Evolutionary conservation across 2,329 filamentous ascomycete species (phyloP).

Genomic region (Penicillium sp.): DNA sequence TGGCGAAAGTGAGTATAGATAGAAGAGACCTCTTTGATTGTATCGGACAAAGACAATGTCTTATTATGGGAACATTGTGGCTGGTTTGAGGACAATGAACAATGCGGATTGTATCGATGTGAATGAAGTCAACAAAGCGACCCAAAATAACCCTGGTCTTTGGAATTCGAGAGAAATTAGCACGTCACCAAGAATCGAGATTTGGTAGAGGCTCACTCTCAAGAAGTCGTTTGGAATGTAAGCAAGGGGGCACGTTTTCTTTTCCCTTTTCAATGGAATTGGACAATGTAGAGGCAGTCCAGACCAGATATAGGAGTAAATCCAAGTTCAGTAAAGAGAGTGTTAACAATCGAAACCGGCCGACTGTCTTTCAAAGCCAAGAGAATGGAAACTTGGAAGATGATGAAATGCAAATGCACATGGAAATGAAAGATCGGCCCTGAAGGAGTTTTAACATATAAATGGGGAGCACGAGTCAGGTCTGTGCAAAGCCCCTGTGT

Average conservation of each 20-base stretch:
- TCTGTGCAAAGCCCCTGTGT: neutral
- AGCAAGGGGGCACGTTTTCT: slow-evolving; percentile 2
- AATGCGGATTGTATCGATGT: neutral
- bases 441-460: neutral
- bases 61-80: slow-evolving; percentile 2
- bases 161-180: slow-evolving; percentile 4
- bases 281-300: neutral
- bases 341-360: neutral
- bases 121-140: slow-evolving; percentile 5
- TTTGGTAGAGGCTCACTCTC: neutral
- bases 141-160: neutral
- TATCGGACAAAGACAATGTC: slow-evolving; percentile 5
- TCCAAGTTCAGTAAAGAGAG: neutral
- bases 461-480: neutral
- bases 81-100: neutral
- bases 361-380: neutral
- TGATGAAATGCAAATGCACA: neutral
- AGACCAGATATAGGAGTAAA: neutral
- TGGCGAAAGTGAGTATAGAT: neutral
- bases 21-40: slow-evolving; percentile 2
- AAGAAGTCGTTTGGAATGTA: neutral
- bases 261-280: neutral
- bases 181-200: neutral
- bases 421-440: neutral
- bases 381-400: too few relatives aligned